Evolutionary conservation across 306 rosid genomes (phyloP).

Genomic region (Cucumis hystrix): DNA sequence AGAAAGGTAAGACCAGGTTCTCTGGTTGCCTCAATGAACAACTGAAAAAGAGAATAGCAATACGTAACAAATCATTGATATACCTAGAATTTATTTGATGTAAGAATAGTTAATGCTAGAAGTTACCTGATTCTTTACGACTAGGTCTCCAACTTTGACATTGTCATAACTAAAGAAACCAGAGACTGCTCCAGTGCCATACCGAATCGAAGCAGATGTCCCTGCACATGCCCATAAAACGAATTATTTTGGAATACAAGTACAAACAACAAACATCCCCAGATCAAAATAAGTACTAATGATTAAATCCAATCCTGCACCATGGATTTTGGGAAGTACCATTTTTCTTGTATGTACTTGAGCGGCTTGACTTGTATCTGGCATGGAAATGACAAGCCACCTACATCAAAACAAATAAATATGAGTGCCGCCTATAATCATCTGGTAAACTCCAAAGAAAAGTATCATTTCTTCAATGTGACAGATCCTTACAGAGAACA

Average conservation of each 20-base stretch:
- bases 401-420: constrained; percentile 22
- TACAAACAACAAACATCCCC: neutral
- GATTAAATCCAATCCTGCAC: neutral
- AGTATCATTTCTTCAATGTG: neutral
- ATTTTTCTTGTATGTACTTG: constrained; percentile 48
- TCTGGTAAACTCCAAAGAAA: constrained; percentile 2
- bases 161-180: constrained; percentile 80
- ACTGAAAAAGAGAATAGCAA: constrained; percentile 23
- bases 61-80: neutral
- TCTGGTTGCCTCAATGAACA: constrained; percentile 74
- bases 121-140: constrained; percentile 62
- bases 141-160: constrained; percentile 58
- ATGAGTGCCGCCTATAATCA: neutral
- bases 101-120: neutral
- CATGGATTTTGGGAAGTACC: constrained; percentile 21
- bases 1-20: constrained; percentile 61
- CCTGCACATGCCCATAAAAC: constrained; percentile 24
- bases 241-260: neutral
- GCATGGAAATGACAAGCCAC: constrained; percentile 59
- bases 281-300: neutral
- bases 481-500: constrained; percentile 53
- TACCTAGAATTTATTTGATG: neutral
- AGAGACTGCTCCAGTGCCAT: constrained; percentile 81
- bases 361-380: constrained; percentile 47
- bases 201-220: constrained; percentile 64